Evolutionary conservation across 257 asterid species (phyloP).

Genomic region (Solanum lycopersicoides): DNA sequence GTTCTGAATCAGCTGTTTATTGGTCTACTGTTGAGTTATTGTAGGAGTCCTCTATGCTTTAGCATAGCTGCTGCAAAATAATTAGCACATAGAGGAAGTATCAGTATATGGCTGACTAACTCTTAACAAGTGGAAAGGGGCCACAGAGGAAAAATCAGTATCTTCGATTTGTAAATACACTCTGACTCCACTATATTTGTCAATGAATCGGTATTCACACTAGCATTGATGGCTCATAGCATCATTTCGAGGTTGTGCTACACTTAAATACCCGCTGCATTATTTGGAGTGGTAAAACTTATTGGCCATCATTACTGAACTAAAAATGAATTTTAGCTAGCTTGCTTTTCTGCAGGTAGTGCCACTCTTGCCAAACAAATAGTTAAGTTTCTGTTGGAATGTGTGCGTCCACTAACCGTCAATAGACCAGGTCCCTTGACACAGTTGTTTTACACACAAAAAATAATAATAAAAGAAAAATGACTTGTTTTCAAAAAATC

Average conservation of each 20-base stretch:
- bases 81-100: neutral
- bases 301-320: neutral
- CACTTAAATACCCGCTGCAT: slow-evolving; percentile 26
- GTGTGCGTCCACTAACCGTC: too few relatives aligned
- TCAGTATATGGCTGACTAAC: neutral
- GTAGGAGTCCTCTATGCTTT: slow-evolving; percentile 42
- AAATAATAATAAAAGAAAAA: too few relatives aligned
- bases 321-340: too few relatives aligned
- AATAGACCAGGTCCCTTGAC: too few relatives aligned
- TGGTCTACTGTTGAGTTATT: neutral
- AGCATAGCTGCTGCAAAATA: slow-evolving; percentile 19
- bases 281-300: slow-evolving; percentile 29
- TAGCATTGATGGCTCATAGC: neutral
- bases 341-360: too few relatives aligned
- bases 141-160: neutral
- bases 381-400: too few relatives aligned
- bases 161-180: neutral
- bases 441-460: too few relatives aligned
- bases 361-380: too few relatives aligned
- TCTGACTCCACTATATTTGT: neutral
- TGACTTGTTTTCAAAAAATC: too few relatives aligned
- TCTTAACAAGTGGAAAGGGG: neutral
- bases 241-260: neutral
- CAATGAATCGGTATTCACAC: neutral
- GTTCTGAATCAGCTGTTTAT: slow-evolving; percentile 45